Evolutionary conservation across 768 basidiomycete genomes (phyloP), one percentile per base, ranked within the genome.

Genomic region (Macrolepiota dolichaula): DNA sequence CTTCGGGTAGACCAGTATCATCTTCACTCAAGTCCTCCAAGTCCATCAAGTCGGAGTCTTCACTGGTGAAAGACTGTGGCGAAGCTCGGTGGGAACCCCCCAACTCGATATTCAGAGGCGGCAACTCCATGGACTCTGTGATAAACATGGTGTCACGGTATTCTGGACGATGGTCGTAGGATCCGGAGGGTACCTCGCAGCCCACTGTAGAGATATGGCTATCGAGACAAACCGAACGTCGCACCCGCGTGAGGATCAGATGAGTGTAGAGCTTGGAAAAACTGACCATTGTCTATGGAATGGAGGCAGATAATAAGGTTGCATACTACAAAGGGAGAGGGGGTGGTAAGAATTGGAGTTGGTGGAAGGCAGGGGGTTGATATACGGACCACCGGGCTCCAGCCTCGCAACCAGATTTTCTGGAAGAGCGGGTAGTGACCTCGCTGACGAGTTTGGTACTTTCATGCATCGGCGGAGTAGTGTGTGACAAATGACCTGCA

Each of bases 401-500:
- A 13, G 10, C 22, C 32, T 37, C 51, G 40, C 25, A 53, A 25
- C 51, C 17, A 17, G 12, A 11, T 13, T 52, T 42, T 24, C 11
- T 13, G 40, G 51, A 52, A 44, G 58, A 51, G n/a, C 40, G 36
- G 50, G 37, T 25, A 10, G 38, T 19, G 40, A 53, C 19, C 32
- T 52, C 19, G 46, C 35, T 46, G 42, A 51, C 38, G 51, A 19
- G 13, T 22, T n/a, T 53, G 10, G 58, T 44, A 40, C 51, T n/a
- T 44, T 53, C 56, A 49, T 49, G 52, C 46, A 54, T 61, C 51
- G 59, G 59, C 42, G 42, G 59, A 37, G 52, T 52, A 49, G 32
- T 47, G 44, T 17, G 42, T 59, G 58, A 46, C 51, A 53, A 54
- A 47, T 46, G 44, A 55, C 40, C 32, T 32, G 29, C 24, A 29